Evolutionary conservation across 2,329 filamentous ascomycete genomes (phyloP), one percentile per base, ranked within the genome.

Genomic region (Knoxdaviesia proteae): DNA sequence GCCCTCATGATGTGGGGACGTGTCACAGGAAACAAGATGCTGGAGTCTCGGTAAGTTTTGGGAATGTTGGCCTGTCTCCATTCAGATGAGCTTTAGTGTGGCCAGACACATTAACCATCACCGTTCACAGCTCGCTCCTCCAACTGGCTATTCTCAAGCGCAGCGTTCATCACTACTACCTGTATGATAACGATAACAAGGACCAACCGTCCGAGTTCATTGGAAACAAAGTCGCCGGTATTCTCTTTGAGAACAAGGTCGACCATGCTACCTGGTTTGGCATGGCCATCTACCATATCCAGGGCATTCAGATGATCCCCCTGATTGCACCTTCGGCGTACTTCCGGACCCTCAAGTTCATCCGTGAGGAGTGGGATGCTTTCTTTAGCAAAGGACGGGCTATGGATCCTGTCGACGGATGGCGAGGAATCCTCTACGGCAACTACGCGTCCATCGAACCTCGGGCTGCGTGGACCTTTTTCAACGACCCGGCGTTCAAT

Each of bases 221-320:
- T 48, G 71, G 65, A 37, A 96, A 96, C 65, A 86, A 81, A 59
- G 74, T 69, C 35, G 66, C 68, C 3, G 73, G 74, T 5, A 78
- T 78, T 48, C 56, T 93, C 6, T 96, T 94, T 53, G 88, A 96
- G 61, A 94, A 94, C 64, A 96, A 96, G 61, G 71, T 86, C 43
- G 84, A 96, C 56, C 84, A 94, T 58, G 80, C 81, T 4, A 94
- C 88, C 1, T 94, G 84, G 61, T 94, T 94, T 53, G 83, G 84
- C 39, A 57, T 63, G 41, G 73, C 77, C 45, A 68, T 74, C 8
- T 79, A 88, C 58, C 83, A 74, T 51, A 71, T 92, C 47, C 62
- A 73, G 52, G 80, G 81, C 45, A 87, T 88, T 50, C 81, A 90
- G 61, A 88, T 90, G 81, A 67, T 88, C 32, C 84, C 84, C 1